Conservation (phyloP, 2,329 filamentous ascomycete species). For the Fusarium sp. region DNA sequence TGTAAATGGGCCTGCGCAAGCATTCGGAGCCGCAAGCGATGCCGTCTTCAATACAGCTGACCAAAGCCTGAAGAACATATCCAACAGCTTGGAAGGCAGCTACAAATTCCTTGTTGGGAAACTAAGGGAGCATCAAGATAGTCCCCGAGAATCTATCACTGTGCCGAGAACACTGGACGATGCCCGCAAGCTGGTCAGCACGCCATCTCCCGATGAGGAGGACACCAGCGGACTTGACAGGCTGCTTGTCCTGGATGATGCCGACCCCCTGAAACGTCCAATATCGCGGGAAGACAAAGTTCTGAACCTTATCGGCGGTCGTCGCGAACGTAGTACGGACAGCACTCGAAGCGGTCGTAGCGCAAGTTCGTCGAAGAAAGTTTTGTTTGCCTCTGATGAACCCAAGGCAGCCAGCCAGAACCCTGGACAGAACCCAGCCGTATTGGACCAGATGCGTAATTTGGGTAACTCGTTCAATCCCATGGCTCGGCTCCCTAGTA, state of each 20-base stretch:
- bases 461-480: conserved; percentile 86
- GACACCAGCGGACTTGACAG: conserved; percentile 70
- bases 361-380: conserved; percentile 69
- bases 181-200: conserved; percentile 86
- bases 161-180: conserved; percentile 94
- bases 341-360: conserved; percentile 76
- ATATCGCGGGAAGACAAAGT: conserved; percentile 70
- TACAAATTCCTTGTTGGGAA: conserved; percentile 94
- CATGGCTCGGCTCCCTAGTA: conserved; percentile 79
- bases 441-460: conserved; percentile 84
- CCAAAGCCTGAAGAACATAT: conserved; percentile 91
- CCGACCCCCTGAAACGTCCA: conserved; percentile 48
- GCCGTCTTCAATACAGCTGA: conserved; percentile 90
- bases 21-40: conserved; percentile 84
- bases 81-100: conserved; percentile 88
- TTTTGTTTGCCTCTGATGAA: conserved; percentile 61
- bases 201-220: conserved; percentile 73
- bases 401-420: conserved; percentile 37
- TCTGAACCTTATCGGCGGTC: conserved; percentile 77
- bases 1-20: conserved; percentile 84
- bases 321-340: conserved; percentile 82
- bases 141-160: conserved; percentile 60
- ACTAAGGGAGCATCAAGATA: conserved; percentile 76
- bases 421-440: conserved; percentile 61
- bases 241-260: conserved; percentile 57